Evolutionary conservation across 2,329 filamentous ascomycete species (phyloP).

Genomic region (Dactylellina haptotyla): DNA sequence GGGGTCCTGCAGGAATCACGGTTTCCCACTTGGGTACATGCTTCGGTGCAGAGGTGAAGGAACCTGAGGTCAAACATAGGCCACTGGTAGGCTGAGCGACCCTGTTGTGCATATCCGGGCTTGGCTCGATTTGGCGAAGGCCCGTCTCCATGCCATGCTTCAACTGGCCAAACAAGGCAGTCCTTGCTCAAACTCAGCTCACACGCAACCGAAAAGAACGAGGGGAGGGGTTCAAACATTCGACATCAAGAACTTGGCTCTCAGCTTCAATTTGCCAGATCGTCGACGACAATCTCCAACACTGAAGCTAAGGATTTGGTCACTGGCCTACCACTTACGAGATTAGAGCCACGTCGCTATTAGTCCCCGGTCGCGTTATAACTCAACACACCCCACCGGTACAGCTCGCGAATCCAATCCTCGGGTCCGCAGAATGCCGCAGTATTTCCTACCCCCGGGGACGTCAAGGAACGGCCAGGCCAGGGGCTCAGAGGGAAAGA

Average conservation of each 20-base stretch:
- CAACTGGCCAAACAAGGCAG: conserved; percentile 38
- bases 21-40: neutral
- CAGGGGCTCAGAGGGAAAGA: conserved; percentile 16
- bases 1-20: conserved; percentile 14
- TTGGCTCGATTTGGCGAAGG: conserved; percentile 50
- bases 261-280: conserved; percentile 25
- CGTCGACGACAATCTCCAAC: too few species aligned
- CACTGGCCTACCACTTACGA: too few species aligned
- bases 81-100: conserved; percentile 42
- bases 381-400: too few species aligned
- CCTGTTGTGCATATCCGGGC: conserved; percentile 34
- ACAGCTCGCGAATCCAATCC: too few species aligned
- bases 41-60: neutral
- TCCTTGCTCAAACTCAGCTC: conserved; percentile 41
- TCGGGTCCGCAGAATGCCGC: neutral
- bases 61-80: neutral
- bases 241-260: neutral
- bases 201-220: neutral
- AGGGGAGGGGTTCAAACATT: conserved; percentile 14
- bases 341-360: too few species aligned
- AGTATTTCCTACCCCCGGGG: neutral
- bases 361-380: too few species aligned
- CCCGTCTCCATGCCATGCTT: conserved; percentile 27
- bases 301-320: too few species aligned
- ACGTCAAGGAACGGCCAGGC: neutral